Evolutionary conservation across 352 stramenopile genomes (phyloP).

Genomic region (Globisporangium acanthophoron): DNA sequence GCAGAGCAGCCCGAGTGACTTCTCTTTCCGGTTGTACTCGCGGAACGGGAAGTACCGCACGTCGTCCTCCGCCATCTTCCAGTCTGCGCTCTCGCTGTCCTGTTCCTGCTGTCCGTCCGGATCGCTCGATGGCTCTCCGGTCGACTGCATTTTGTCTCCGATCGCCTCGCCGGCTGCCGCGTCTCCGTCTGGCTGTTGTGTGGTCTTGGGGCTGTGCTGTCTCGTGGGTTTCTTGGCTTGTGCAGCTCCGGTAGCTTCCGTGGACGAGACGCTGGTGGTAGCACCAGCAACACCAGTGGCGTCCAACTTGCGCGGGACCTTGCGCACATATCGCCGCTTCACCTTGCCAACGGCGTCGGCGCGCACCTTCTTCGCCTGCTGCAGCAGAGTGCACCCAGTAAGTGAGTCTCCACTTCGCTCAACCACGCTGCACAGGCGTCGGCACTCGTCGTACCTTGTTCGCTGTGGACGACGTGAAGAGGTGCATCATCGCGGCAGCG

Average conservation of each 20-base stretch:
- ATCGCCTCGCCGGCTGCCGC: not conserved
- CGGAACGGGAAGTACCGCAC: constrained; percentile 59
- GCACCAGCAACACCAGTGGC: constrained; percentile 1
- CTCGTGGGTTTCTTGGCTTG: constrained; percentile 29
- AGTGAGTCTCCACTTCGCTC: not conserved
- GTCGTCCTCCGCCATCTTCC: constrained; percentile 28
- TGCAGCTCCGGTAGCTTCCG: not conserved
- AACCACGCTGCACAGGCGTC: too few relatives aligned
- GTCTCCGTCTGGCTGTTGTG: not conserved
- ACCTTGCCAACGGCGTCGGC: constrained; percentile 25
- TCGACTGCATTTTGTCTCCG: not conserved
- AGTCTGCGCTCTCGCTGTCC: constrained; percentile 15
- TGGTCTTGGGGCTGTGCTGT: constrained; percentile 3
- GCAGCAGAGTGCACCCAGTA: not conserved
- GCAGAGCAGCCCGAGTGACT: constrained; percentile 77
- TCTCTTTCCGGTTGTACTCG: constrained; percentile 87
- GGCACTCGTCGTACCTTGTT: constrained; percentile 11
- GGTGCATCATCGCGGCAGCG: constrained; percentile 73
- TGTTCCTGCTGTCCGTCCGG: constrained; percentile 7
- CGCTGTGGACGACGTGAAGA: constrained; percentile 40
- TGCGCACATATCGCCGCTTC: constrained; percentile 64
- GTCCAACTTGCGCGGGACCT: constrained; percentile 46
- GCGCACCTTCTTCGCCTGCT: constrained; percentile 6
- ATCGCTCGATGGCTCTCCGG: not conserved
- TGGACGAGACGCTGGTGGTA: not conserved